Evolutionary conservation across 805 yeast genomes (phyloP).

Genomic region (Brettanomyces anomalus): DNA sequence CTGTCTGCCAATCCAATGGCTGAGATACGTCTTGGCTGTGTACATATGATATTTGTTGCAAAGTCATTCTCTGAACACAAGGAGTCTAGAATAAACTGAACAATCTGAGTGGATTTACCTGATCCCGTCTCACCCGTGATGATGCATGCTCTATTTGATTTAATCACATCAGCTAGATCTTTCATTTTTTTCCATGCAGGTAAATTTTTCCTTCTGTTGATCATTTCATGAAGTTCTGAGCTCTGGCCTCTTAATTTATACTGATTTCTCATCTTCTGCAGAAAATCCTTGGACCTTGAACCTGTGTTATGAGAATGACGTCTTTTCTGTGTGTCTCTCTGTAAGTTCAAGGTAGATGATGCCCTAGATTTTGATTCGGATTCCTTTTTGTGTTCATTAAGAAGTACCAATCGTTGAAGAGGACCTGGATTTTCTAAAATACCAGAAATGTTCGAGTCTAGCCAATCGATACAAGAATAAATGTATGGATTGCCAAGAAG

Average conservation of each 20-base stretch:
- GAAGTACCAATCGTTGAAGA: conserved; percentile 20
- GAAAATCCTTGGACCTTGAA: conserved; percentile 6
- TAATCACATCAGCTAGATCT: conserved; percentile 47
- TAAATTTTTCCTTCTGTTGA: conserved; percentile 40
- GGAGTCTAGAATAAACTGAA: conserved; percentile 77
- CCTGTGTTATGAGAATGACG: conserved; percentile 9
- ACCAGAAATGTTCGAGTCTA: conserved; percentile 49
- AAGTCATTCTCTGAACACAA: conserved; percentile 41
- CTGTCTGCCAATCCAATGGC: conserved; percentile 93
- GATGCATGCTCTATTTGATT: conserved; percentile 53
- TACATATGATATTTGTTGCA: conserved; percentile 61
- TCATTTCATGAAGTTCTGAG: conserved; percentile 21
- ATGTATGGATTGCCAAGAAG: conserved; percentile 65
- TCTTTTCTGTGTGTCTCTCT: conserved; percentile 3
- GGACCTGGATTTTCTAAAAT: conserved; percentile 73
- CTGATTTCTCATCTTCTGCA: conserved; percentile 25
- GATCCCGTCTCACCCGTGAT: conserved; percentile 98
- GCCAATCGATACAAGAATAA: conserved; percentile 66
- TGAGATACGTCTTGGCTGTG: conserved; percentile 94
- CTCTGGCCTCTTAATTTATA: conserved; percentile 19
- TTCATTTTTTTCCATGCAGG: conserved; percentile 80
- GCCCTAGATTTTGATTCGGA: neutral
- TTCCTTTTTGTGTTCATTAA: conserved; percentile 19
- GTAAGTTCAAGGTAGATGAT: conserved; percentile 1
- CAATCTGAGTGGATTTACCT: conserved; percentile 92